phyloP scores from a whole-genome alignment of 2,329 filamentous ascomycete species.

The Fusarium poae region DNA sequence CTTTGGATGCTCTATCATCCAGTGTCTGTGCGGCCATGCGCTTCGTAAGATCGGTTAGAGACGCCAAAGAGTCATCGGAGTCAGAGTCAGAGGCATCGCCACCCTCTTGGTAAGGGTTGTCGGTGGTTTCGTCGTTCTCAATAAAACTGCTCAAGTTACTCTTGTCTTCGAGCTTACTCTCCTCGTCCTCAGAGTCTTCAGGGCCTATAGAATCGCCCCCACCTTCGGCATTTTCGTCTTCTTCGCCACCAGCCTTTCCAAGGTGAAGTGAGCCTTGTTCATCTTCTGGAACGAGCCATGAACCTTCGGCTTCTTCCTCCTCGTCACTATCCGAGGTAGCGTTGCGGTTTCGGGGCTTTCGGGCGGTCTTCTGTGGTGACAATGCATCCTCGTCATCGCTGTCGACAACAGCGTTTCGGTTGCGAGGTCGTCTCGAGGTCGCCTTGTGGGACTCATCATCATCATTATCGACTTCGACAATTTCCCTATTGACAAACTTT shows the following conservation, averaged over 20 bases:
- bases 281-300: conserved; percentile 82
- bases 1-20: conserved; percentile 44
- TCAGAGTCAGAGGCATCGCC: conserved; percentile 42
- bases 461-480: conserved; percentile 35
- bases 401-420: conserved; percentile 33
- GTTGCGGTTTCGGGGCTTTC: conserved; percentile 64
- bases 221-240: conserved; percentile 89
- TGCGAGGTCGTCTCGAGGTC: conserved; percentile 27
- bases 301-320: conserved; percentile 75
- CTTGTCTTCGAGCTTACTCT: conserved; percentile 65
- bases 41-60: conserved; percentile 55
- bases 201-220: conserved; percentile 83
- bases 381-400: conserved; percentile 41
- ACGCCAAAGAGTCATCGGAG: conserved; percentile 53
- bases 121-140: conserved; percentile 62
- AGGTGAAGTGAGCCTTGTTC: conserved; percentile 72
- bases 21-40: conserved; percentile 56
- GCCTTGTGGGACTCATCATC: conserved; percentile 38
- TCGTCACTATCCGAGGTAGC: conserved; percentile 76
- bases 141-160: conserved; percentile 69
- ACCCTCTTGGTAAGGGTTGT: conserved; percentile 48
- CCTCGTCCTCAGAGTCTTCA: conserved; percentile 73
- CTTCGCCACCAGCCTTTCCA: conserved; percentile 84
- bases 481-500: conserved; percentile 31
- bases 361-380: conserved; percentile 40